Evolutionary conservation across 805 yeast species (phyloP).

Genomic region (Pichia cabralensis): DNA sequence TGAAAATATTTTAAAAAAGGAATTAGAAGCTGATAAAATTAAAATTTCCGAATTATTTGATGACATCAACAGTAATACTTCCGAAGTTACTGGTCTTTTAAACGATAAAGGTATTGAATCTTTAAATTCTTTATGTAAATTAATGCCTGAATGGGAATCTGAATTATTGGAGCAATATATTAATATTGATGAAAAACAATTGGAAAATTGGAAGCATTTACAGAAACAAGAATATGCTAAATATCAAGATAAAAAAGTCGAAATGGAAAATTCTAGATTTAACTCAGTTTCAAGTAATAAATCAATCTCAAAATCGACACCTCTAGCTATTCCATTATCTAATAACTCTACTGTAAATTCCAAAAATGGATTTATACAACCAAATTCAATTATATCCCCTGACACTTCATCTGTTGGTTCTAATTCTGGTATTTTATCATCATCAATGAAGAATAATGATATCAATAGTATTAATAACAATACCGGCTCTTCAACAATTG

Average conservation of each 20-base stretch:
- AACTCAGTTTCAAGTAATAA: too few relatives aligned
- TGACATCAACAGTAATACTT: constrained; percentile 15
- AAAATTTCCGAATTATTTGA: constrained; percentile 18
- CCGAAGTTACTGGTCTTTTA: constrained; percentile 22
- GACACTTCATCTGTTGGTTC: too few relatives aligned
- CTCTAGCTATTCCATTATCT: too few relatives aligned
- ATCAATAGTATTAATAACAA: constrained; percentile 23
- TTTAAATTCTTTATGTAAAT: constrained; percentile 15
- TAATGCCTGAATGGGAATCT: constrained; percentile 25
- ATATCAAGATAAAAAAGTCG: constrained; percentile 19
- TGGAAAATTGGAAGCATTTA: constrained; percentile 30
- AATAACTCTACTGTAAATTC: too few relatives aligned
- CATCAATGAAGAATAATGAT: not conserved
- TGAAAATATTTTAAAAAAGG: constrained; percentile 19
- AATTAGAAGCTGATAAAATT: constrained; percentile 17
- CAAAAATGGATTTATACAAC: too few relatives aligned
- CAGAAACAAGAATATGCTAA: constrained; percentile 28
- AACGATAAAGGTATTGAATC: constrained; percentile 19
- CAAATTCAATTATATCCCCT: too few relatives aligned
- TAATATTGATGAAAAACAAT: constrained; percentile 25
- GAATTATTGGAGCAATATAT: constrained; percentile 22
- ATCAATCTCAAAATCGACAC: too few relatives aligned
- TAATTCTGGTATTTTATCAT: too few relatives aligned
- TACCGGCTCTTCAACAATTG: constrained; percentile 10
- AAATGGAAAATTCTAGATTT: too few relatives aligned